Percentiles rank a stretch among this genome's conserved stretches.
These are phyloP conservation scores for Tuber calosporum DNA, from an alignment of 495 filamentous ascomycete genomes.

Conservation along the genomic window DNA sequence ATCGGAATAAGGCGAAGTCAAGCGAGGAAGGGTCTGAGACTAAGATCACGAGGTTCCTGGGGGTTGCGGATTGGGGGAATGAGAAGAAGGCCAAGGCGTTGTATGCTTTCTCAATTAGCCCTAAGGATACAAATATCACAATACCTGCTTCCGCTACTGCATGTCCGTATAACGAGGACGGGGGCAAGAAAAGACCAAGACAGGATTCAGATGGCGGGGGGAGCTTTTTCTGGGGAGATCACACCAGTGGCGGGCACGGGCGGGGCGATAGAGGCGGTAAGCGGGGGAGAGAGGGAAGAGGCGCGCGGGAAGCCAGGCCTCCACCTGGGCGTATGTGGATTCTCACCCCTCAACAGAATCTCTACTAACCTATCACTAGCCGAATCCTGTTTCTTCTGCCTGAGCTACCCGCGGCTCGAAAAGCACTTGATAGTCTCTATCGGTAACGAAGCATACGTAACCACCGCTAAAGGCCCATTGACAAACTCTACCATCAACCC, in stretches of 20 bases:
- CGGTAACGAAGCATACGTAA: constrained; percentile 75
- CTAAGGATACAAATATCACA: constrained; percentile 51
- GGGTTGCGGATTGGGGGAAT: constrained; percentile 70
- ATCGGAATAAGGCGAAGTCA: constrained; percentile 44
- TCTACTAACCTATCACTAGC: constrained; percentile 50
- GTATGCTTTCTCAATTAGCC: constrained; percentile 77
- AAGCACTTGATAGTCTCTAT: constrained; percentile 85
- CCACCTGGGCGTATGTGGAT: constrained; percentile 31
- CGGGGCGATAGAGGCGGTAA: constrained; percentile 48
- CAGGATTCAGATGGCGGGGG: constrained; percentile 36
- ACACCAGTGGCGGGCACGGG: constrained; percentile 19
- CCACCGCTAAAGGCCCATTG: constrained; percentile 85
- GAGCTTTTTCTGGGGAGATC: constrained; percentile 39
- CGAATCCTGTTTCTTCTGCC: constrained; percentile 86
- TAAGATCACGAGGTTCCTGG: constrained; percentile 74
- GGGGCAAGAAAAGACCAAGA: constrained; percentile 14
- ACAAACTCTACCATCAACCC: constrained; percentile 60
- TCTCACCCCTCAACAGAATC: not conserved
- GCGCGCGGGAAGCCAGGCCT: constrained; percentile 43
- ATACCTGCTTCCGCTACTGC: constrained; percentile 47
- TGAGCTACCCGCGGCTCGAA: constrained; percentile 71
- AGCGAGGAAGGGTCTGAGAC: constrained; percentile 19
- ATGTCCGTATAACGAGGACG: constrained; percentile 25
- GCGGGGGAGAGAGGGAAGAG: constrained; percentile 47
- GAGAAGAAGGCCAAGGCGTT: constrained; percentile 69